Percentiles rank a stretch among this genome's conserved stretches.
Evolutionary conservation across 495 filamentous ascomycete genomes (phyloP).

Genomic region (Mytilinidion resinicola): DNA sequence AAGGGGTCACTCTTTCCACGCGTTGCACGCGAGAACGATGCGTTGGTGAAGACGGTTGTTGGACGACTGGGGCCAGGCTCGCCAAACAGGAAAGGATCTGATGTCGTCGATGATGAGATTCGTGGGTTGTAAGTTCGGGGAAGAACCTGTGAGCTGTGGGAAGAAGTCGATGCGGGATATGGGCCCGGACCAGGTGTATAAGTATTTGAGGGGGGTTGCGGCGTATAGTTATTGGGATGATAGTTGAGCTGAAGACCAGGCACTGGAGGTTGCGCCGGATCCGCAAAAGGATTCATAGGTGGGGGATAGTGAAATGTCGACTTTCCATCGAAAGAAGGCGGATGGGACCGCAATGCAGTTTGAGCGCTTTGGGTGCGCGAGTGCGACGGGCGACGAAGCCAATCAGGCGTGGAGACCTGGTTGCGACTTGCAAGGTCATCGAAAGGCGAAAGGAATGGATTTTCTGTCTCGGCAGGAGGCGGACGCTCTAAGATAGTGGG

Average conservation of each 20-base stretch:
- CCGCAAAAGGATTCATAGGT: conserved; percentile 18
- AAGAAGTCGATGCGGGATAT: background rate
- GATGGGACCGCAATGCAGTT: conserved; percentile 24
- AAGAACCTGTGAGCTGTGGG: background rate
- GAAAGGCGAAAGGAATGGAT: conserved; percentile 15
- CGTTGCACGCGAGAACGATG: background rate
- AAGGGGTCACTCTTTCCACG: conserved; percentile 24
- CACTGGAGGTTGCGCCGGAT: conserved; percentile 12
- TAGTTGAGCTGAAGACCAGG: conserved; percentile 15
- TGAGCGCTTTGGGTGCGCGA: conserved; percentile 15
- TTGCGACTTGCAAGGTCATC: conserved; percentile 18
- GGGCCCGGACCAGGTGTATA: background rate
- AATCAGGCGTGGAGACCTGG: conserved; percentile 25
- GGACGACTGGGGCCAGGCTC: conserved; percentile 25
- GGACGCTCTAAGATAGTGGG: background rate
- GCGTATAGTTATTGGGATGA: conserved; percentile 1
- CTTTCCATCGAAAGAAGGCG: conserved; percentile 16
- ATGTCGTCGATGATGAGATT: conserved; percentile 4
- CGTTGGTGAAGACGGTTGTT: conserved; percentile 15
- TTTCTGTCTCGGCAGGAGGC: conserved; percentile 10
- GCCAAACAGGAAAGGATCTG: conserved; percentile 13
- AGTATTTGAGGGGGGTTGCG: conserved; percentile 8
- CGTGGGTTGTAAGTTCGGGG: conserved; percentile 7
- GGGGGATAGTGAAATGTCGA: conserved; percentile 9
- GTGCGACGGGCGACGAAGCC: conserved; percentile 13